A percentile compares a stretch with the other conserved stretches of the same genome.
phyloP scores from a whole-genome alignment of 768 basidiomycete genomes.

The Trametes cubensis region DNA sequence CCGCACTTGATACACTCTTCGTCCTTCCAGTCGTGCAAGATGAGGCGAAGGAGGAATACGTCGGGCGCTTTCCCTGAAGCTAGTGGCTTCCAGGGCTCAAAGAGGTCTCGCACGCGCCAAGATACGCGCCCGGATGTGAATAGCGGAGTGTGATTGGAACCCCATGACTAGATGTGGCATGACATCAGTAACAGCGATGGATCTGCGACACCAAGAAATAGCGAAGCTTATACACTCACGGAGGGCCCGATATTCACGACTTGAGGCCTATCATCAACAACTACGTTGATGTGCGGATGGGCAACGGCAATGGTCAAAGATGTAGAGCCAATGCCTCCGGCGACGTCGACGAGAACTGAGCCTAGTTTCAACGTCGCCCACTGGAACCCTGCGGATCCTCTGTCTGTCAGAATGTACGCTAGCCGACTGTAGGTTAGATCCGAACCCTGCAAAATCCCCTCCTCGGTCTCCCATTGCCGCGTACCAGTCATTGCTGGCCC shows the following conservation, averaged over 20 bases:
- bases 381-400: constrained; percentile 46
- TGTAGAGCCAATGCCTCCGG: constrained; percentile 16
- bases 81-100: constrained; percentile 26
- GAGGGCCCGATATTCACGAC: constrained; percentile 40
- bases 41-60: constrained; percentile 15
- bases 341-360: constrained; percentile 18
- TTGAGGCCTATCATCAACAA: constrained; percentile 18
- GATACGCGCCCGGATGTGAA: constrained; percentile 19
- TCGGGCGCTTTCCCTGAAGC: constrained; percentile 37
- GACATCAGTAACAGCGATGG: too few species aligned
- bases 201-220: too few species aligned
- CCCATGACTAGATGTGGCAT: constrained; percentile 16
- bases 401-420: constrained; percentile 48
- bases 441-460: constrained; percentile 32
- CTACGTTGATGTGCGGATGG: constrained; percentile 15
- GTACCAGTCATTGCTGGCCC: constrained; percentile 78
- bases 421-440: neutral
- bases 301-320: constrained; percentile 13
- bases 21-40: constrained; percentile 20
- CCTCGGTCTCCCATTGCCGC: constrained; percentile 70
- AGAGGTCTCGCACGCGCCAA: constrained; percentile 10
- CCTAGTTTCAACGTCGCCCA: constrained; percentile 16
- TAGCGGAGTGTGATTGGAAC: neutral
- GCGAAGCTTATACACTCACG: neutral
- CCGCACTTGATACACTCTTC: constrained; percentile 3